Evolutionary conservation across 345 rosid species (phyloP).

Genomic region (Cardamine occulta): DNA sequence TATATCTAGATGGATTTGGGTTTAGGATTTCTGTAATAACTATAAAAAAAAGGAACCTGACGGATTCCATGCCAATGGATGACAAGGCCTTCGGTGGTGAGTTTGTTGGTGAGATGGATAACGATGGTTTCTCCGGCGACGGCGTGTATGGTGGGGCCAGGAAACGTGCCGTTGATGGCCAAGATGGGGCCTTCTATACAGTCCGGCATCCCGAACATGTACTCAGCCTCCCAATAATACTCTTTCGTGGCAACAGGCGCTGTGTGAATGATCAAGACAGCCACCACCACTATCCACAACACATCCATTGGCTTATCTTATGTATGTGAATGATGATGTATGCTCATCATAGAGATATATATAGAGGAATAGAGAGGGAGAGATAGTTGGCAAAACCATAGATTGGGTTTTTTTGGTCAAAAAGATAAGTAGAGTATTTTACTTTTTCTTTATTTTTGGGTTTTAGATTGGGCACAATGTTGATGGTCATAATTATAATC

Average conservation of each 20-base stretch:
- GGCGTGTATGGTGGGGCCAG: slow-evolving; percentile 81
- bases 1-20: neutral
- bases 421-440: neutral
- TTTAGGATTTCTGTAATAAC: too few relatives aligned
- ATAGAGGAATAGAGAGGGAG: slow-evolving; percentile 8
- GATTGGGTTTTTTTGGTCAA: slow-evolving; percentile 19
- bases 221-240: slow-evolving; percentile 69
- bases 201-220: slow-evolving; percentile 70
- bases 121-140: slow-evolving; percentile 65
- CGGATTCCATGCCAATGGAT: slow-evolving; percentile 98
- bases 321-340: slow-evolving; percentile 20
- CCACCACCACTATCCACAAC: slow-evolving; percentile 39
- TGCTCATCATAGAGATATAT: slow-evolving; percentile 5
- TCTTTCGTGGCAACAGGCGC: slow-evolving; percentile 45
- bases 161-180: slow-evolving; percentile 83
- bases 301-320: slow-evolving; percentile 22
- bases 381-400: slow-evolving; percentile 15
- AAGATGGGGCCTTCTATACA: slow-evolving; percentile 62
- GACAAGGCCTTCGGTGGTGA: slow-evolving; percentile 77
- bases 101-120: slow-evolving; percentile 71
- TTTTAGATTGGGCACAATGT: slow-evolving; percentile 14
- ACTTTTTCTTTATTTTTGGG: neutral
- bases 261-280: slow-evolving; percentile 25
- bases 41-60: slow-evolving; percentile 47
- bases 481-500: slow-evolving; percentile 27